Base-by-base conservation (phyloP, 208 protist species). In the Trypanosoma lewisi region DNA sequence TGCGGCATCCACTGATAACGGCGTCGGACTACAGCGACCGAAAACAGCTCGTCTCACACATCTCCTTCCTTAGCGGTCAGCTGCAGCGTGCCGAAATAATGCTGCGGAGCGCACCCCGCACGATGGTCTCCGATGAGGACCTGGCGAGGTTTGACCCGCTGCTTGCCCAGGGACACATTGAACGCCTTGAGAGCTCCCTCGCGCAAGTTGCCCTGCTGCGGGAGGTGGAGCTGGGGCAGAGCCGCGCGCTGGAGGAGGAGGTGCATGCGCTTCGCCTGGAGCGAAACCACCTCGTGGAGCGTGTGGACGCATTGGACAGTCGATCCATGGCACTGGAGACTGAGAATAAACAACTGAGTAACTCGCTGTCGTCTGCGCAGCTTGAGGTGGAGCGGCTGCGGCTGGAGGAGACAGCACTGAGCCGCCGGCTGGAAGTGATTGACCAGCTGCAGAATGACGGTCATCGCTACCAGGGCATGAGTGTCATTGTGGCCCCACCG, bases 51-150 rank as follows among this genome's bases (percentile, higher is more conserved):
- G 73, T 96, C 31, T 88, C 90, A 42, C 89, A 93, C 64, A 84
- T 96, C 25, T 91, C 89, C n/a, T 86, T 88, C 54, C 73, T 96
- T 16, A 78, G 73, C 56, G 91, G 85, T 1, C 81, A 93, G 45
- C 72, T 93, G 30, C 89, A 93, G 71, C 80, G 85, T 17, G 75
- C 83, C 21, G 80, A 91, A 52, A 67, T 95, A 28, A 70, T 89
- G 61, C 57, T 93, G 21, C 75, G 83, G 50, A 77, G 88, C 47
- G 75, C 81, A 42, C 58, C 82, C 4, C 70, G 80, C 37, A 75
- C 69, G n/a, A 49, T 88, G 25, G 54, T 66, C 4, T 63, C 58
- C 25, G 74, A 82, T 50, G 67, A 39, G 16, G 63, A 72, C 0
- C 63, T 89, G 1, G 73, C 81, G 28, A 37, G 71, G 6, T 96